These are phyloP conservation scores for Globisporangium paddicum DNA, from an alignment of 352 stramenopile species.

Conservation along the genomic window DNA sequence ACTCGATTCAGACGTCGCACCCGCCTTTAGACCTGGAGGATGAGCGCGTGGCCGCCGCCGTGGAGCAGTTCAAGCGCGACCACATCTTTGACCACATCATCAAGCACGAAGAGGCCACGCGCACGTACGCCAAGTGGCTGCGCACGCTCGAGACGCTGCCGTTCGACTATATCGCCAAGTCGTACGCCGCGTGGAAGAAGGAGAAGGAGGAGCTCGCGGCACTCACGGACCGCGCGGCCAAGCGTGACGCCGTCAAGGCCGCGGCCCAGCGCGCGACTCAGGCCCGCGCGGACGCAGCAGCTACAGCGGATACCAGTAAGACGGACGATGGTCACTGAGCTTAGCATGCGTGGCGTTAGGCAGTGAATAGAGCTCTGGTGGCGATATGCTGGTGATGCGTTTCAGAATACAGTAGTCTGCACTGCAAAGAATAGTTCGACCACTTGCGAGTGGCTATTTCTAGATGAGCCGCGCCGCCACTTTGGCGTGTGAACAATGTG, in stretches of 20 bases:
- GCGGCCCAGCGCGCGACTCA: conserved; percentile 12
- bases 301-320: neutral
- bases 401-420: too few species aligned
- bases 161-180: conserved; percentile 60
- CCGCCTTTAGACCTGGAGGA: conserved; percentile 66
- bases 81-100: conserved; percentile 85
- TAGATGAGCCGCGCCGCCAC: neutral
- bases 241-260: conserved; percentile 33
- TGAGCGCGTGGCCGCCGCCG: conserved; percentile 29
- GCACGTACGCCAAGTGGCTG: conserved; percentile 82
- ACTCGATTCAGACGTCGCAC: conserved; percentile 63
- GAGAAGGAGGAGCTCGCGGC: conserved; percentile 63
- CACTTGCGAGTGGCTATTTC: too few species aligned
- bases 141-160: conserved; percentile 61
- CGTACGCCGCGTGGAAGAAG: conserved; percentile 64
- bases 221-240: conserved; percentile 31
- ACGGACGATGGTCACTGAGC: neutral
- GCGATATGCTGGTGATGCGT: neutral
- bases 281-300: neutral
- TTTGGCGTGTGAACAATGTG: neutral
- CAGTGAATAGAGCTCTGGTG: neutral
- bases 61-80: conserved; percentile 78
- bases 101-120: conserved; percentile 64
- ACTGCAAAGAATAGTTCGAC: too few species aligned
- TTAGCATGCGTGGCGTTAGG: neutral